phyloP scores from a whole-genome alignment of 441 rosid genomes.

The Syzygium syzygioides region DNA sequence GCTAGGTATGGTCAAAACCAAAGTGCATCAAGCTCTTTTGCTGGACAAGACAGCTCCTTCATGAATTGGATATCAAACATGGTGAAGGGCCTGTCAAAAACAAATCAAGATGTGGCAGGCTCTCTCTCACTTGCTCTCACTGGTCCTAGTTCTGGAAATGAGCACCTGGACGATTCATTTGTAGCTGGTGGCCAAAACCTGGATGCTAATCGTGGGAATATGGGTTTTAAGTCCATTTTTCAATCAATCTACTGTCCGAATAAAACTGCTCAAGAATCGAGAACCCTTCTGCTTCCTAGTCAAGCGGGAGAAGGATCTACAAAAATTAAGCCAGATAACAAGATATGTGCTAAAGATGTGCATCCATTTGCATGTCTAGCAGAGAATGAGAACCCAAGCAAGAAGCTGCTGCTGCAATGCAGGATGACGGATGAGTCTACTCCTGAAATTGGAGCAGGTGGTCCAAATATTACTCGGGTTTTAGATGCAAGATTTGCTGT shows the following conservation, averaged over 20 bases:
- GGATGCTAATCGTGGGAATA: constrained; percentile 19
- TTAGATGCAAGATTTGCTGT: constrained; percentile 17
- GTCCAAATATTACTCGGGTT: constrained; percentile 20
- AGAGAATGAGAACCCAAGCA: constrained; percentile 27
- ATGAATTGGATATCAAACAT: constrained; percentile 91
- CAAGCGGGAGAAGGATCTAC: constrained; percentile 4
- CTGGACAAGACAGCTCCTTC: constrained; percentile 74
- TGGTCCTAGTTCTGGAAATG: constrained; percentile 17
- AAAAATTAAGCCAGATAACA: constrained; percentile 19
- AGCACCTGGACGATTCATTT: constrained; percentile 16
- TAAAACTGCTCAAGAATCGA: constrained; percentile 22
- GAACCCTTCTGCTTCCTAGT: constrained; percentile 10
- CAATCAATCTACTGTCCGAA: constrained; percentile 56
- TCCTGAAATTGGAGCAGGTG: constrained; percentile 23
- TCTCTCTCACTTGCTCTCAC: constrained; percentile 29
- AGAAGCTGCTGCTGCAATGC: constrained; percentile 23
- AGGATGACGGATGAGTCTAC: constrained; percentile 25
- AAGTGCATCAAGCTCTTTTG: constrained; percentile 40
- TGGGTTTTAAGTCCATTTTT: constrained; percentile 75
- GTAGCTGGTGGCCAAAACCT: constrained; percentile 16
- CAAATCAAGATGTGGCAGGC: constrained; percentile 31
- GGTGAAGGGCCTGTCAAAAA: constrained; percentile 55
- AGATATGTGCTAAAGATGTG: constrained; percentile 26
- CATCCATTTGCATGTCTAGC: constrained; percentile 32
- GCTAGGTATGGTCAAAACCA: constrained; percentile 33